Evolutionary conservation across 2,329 filamentous ascomycete species (phyloP).

Genomic region (Coniosporium tulheliwenetii): DNA sequence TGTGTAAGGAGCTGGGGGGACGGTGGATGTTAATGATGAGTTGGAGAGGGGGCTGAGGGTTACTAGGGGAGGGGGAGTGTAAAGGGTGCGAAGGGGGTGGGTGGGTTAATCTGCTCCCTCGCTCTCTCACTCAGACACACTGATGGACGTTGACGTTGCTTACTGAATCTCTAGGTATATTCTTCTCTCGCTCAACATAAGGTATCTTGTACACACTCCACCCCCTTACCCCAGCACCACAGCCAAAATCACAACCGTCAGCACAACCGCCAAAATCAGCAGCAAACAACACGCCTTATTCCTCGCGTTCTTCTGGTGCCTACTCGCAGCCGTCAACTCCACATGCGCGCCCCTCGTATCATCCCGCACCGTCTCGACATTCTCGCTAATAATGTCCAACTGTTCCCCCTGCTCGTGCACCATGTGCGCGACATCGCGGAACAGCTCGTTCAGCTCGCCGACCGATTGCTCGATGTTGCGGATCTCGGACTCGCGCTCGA

Average conservation of each 20-base stretch:
- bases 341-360: conserved; percentile 74
- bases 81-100: no score
- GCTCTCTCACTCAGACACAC: no score
- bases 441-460: conserved; percentile 87
- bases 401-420: conserved; percentile 85
- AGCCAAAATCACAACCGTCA: conserved; percentile 80
- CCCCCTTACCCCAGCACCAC: conserved; percentile 53
- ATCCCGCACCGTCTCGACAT: conserved; percentile 67
- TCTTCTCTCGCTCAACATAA: no score
- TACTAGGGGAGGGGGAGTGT: no score
- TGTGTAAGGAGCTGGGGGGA: no score
- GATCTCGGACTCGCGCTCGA: conserved; percentile 93
- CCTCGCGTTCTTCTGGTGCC: conserved; percentile 89
- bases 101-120: no score
- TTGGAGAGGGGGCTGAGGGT: no score
- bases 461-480: conserved; percentile 95
- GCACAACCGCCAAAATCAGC: conserved; percentile 72
- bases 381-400: conserved; percentile 74
- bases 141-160: no score
- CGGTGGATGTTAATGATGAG: no score
- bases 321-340: conserved; percentile 70
- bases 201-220: no score
- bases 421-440: conserved; percentile 95
- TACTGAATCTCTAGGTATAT: no score
- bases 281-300: conserved; percentile 90